A percentile compares a stretch with the other conserved stretches of the same genome.
These are phyloP conservation scores for Botryotinia narcissicola DNA, from an alignment of 2,329 filamentous ascomycete genomes.

Conservation along the genomic window DNA sequence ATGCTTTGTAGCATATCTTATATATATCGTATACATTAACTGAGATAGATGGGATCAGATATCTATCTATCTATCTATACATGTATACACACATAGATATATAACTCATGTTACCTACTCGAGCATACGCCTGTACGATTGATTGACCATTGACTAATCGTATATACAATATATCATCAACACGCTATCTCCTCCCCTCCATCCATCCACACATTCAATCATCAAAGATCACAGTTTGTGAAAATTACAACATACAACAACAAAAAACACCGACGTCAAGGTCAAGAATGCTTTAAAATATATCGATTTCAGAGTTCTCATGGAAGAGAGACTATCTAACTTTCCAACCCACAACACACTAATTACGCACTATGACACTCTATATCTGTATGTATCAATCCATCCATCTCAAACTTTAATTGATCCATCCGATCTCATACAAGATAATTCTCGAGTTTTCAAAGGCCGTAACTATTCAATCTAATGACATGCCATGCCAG, in stretches of 20 bases:
- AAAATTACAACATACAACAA: neutral
- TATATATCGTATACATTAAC: too few species aligned
- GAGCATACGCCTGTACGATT: too few species aligned
- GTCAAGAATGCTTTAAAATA: neutral
- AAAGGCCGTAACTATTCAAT: neutral
- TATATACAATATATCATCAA: neutral
- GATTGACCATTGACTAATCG: neutral
- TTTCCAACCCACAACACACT: neutral
- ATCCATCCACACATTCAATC: neutral
- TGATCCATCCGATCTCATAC: neutral
- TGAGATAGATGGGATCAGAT: too few species aligned
- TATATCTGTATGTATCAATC: neutral
- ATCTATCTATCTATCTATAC: too few species aligned
- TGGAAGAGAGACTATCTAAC: neutral
- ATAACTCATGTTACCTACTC: too few species aligned
- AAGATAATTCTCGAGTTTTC: slow-evolving; percentile 4
- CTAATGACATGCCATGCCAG: neutral
- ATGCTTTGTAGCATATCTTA: too few species aligned
- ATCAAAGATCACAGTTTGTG: neutral
- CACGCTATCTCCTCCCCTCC: too few species aligned
- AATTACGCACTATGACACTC: neutral
- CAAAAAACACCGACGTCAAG: neutral
- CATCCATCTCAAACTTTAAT: neutral
- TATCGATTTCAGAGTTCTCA: neutral
- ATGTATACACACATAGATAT: too few species aligned